Evolutionary conservation across 116 monocot genomes (phyloP), one percentile per base, ranked within the genome.

Genomic region (Dioscorea cayenensis): DNA sequence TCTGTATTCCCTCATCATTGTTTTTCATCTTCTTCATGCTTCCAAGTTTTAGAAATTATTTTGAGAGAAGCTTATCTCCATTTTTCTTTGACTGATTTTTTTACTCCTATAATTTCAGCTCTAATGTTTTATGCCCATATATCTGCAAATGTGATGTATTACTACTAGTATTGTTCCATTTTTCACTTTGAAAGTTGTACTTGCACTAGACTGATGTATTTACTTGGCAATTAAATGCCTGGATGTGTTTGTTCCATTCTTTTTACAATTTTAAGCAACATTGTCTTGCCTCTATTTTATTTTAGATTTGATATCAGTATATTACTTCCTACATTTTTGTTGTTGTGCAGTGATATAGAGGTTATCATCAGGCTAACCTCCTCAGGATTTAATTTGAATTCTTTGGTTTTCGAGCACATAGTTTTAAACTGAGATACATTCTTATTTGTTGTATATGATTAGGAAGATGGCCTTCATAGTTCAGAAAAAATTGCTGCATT

Each of bases 401-500:
- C 5, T 12, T 55, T 55, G 12, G 14, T 16, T 55, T 55, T 55
- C 17, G 5, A 55, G 17, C 55, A 16, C 19, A 55, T 18, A 55
- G 17, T 16, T 55, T 55, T 55, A n/a, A 6, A 43, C 8, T 55
- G 19, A 14, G 55, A 55, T 55, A 16, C 18, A 5, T 55, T 55
- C 16, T 69, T 29, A 43, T 51, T 16, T 74, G 64, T 63, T 79
- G 27, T 64, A 27, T 19, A 28, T 70, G 58, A 36, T 49, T 63
- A 99, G 99, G 91, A 84, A 70, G 89, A 91, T 43, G 84, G 76
- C 20, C 84, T 89, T 77, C 76, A 28, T 22, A 81, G 87, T 84
- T 94, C 94, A 43, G 69, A 79, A 59, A 99, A 87, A 82, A 84
- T 94, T 80, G 91, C 99, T 76, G 99, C 91, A 71, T 99, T 99